Base-by-base conservation (phyloP, 257 asterid species). In the Solanum virginianum region DNA sequence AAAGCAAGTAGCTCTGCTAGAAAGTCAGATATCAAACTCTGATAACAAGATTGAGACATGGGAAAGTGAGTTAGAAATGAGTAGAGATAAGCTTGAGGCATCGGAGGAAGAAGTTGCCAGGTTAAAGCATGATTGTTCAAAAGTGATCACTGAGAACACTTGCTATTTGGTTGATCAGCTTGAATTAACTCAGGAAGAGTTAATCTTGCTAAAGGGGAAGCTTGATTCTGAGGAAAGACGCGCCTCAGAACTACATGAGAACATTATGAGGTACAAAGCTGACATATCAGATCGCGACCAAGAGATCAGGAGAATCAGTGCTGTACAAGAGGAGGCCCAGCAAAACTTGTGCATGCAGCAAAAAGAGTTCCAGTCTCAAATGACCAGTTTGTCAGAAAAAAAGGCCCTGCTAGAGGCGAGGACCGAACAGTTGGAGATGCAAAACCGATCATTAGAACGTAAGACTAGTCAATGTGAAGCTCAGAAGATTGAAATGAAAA, bases 281-380 rank as follows among this genome's bases (percentile, higher is more conserved):
- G 87, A 91, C 85, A 22, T 90, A 41, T 84, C 87, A 54, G 87
- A 88, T 53, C 91, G 92, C 26, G 94, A 92, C 82, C 59, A 43
- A 41, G 90, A 87, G 90, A 85, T 91, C 70, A 82, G 62, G 83
- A 90, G 89, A 87, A 87, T 92, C 88, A 88, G 82, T 57, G 85
- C 74, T 82, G 91, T 87, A 32, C 84, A 91, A 65, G 88, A 87
- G 85, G 91, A 91, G 80, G 87, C 93, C 65, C 72, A 85, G 14
- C 92, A 88, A 79, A 88, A 84, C 26, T 88, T 90, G 47, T 86
- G 89, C 84, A 29, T 86, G 47, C 95, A 92, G 87, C 94, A 91
- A 89, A 89, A 88, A 81, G 90, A 92, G 39, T 87, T 94, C n/a
- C 94, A 90, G 83, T 88, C 95, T 82, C 86, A 88, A 49, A 88